A percentile compares a stretch with the other conserved stretches of the same genome.
phyloP scores from a whole-genome alignment of 306 rosid species.

The Datisca glomerata region DNA sequence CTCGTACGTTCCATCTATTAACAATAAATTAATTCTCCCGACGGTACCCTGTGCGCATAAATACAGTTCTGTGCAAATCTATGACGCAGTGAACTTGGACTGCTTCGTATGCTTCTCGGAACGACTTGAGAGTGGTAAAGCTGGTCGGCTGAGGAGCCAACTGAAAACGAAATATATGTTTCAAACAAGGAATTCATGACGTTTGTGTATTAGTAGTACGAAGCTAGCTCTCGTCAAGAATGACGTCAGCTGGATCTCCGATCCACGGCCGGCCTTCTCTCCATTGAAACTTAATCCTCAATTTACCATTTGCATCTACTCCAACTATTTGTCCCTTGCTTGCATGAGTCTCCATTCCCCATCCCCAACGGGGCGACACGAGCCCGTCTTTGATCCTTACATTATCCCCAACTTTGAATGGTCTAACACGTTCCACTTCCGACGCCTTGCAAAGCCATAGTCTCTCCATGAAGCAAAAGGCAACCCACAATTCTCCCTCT shows the following conservation, averaged over 20 bases:
- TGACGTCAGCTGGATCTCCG: constrained; percentile 91
- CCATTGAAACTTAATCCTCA: constrained; percentile 87
- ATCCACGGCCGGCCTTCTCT: constrained; percentile 97
- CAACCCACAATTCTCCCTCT: constrained; percentile 70
- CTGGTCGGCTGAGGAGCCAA: too few species aligned
- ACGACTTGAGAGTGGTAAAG: too few species aligned
- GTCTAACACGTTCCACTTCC: constrained; percentile 69
- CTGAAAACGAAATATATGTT: too few species aligned
- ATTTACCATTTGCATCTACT: constrained; percentile 91
- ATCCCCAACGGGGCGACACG: constrained; percentile 85
- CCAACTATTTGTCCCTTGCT: constrained; percentile 88
- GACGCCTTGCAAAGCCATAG: constrained; percentile 83
- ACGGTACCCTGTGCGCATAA: too few species aligned
- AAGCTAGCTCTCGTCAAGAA: constrained; percentile 42
- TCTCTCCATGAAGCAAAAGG: constrained; percentile 73
- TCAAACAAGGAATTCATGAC: too few species aligned
- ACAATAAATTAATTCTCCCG: too few species aligned
- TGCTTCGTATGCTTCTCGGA: too few species aligned
- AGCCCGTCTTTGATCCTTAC: constrained; percentile 82
- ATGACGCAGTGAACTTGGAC: too few species aligned
- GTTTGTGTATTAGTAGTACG: too few species aligned
- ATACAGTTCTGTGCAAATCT: too few species aligned
- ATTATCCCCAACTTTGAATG: constrained; percentile 72
- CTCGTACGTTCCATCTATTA: too few species aligned
- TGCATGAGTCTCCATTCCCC: constrained; percentile 99